Evolutionary conservation across 2,329 filamentous ascomycete genomes (phyloP).

Genomic region (Ascomycota sp.): DNA sequence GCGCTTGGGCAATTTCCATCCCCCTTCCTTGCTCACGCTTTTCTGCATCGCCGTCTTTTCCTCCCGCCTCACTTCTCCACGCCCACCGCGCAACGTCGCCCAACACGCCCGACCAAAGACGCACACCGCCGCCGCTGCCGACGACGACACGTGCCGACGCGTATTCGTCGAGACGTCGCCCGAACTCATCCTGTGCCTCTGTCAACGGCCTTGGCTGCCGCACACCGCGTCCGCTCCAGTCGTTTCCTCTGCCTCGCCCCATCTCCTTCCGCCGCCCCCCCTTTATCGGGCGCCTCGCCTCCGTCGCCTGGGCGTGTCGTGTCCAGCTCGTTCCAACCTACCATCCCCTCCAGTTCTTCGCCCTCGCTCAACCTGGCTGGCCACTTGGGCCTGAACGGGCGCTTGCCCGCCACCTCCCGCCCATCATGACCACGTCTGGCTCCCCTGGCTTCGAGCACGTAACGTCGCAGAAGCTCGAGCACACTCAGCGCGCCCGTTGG

Average conservation of each 20-base stretch:
- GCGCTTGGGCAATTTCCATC: not conserved
- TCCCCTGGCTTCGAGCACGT: slow-evolving; percentile 9
- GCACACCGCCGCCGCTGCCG: not conserved
- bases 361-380: slow-evolving; percentile 14
- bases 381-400: slow-evolving; percentile 16
- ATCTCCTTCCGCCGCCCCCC: not conserved
- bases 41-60: slow-evolving; percentile 1
- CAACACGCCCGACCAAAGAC: not conserved
- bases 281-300: too few species aligned
- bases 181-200: not conserved
- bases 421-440: slow-evolving; percentile 14
- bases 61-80: not conserved
- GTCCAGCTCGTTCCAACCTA: not conserved
- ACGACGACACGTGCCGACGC: not conserved
- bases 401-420: slow-evolving; percentile 14
- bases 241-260: too few species aligned
- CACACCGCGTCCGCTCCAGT: not conserved
- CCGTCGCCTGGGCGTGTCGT: not conserved
- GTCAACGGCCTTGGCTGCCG: not conserved
- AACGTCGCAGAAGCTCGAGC: slow-evolving; percentile 6
- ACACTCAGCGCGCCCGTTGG: slow-evolving; percentile 73
- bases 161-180: not conserved
- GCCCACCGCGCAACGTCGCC: not conserved
- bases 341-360: not conserved
- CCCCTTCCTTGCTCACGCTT: not conserved